These are phyloP conservation scores for Carex arenaria DNA, from an alignment of 202 grass and related monocot genomes.

Conservation along the genomic window DNA sequence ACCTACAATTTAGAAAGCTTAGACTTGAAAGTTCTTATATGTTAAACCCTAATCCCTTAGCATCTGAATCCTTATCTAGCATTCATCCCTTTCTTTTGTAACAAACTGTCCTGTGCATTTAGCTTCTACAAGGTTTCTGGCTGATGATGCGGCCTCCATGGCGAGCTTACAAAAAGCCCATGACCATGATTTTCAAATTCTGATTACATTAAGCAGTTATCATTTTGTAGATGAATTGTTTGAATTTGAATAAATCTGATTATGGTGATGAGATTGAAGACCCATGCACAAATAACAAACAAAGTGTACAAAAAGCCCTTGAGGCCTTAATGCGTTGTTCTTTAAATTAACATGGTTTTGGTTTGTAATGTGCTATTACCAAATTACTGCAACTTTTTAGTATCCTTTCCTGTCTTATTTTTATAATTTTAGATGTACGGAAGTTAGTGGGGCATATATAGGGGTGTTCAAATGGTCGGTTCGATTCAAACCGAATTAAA, in stretches of 20 bases:
- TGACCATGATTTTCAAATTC: no score
- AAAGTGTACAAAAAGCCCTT: neutral
- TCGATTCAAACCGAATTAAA: no score
- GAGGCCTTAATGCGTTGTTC: neutral
- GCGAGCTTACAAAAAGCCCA: no score
- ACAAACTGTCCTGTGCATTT: slow-evolving; percentile 23
- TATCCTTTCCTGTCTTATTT: slow-evolving; percentile 31
- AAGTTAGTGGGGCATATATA: slow-evolving; percentile 82
- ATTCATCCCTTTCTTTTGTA: neutral
- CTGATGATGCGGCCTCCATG: slow-evolving; percentile 21
- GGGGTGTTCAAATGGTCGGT: no score
- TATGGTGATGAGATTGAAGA: no score
- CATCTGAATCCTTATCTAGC: neutral
- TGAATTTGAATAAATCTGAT: no score
- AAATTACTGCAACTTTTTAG: slow-evolving; percentile 39
- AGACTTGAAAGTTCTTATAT: no score
- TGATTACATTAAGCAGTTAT: no score
- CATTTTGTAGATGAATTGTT: no score
- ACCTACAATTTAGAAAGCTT: no score
- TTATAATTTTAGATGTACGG: slow-evolving; percentile 72
- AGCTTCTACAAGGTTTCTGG: slow-evolving; percentile 57
- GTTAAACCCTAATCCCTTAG: neutral
- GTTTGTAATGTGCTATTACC: slow-evolving; percentile 10
- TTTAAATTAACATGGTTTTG: neutral
- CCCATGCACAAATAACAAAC: no score